phyloP scores from a whole-genome alignment of 257 asterid species.

The Solanum pinnatisectum region DNA sequence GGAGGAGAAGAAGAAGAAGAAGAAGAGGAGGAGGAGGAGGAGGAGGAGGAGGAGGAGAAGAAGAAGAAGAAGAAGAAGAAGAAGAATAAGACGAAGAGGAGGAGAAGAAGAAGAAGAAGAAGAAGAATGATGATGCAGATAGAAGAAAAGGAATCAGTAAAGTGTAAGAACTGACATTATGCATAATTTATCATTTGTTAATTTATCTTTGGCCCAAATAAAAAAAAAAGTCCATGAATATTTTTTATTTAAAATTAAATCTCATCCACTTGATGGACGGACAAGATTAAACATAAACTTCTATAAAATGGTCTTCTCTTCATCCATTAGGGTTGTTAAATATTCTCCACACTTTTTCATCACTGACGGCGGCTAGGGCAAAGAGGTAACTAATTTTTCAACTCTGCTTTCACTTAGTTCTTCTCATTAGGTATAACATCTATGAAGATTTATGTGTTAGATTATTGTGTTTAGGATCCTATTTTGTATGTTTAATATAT shows the following conservation, averaged over 20 bases:
- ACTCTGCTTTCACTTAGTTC: neutral
- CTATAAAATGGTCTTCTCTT: neutral
- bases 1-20: accelerated
- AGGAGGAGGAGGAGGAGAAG: too few relatives aligned
- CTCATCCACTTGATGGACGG: neutral
- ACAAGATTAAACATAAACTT: neutral
- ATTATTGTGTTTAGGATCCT: neutral
- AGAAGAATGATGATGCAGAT: neutral
- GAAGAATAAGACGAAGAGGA: too few relatives aligned
- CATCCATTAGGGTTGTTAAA: neutral
- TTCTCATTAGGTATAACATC: neutral
- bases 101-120: too few relatives aligned
- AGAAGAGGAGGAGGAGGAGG: accelerated
- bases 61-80: too few relatives aligned
- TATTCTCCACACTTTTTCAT: neutral
- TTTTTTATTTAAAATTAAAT: too few relatives aligned
- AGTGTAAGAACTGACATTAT: neutral
- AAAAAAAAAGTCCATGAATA: neutral
- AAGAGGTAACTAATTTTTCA: neutral
- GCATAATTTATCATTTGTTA: neutral
- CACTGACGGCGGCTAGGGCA: neutral
- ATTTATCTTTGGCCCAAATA: too few relatives aligned
- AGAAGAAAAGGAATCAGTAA: neutral
- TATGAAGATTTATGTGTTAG: neutral
- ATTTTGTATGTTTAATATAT: too few relatives aligned